phyloP scores from a whole-genome alignment of 2,329 filamentous ascomycete genomes.

The Monosporascus sp. region DNA sequence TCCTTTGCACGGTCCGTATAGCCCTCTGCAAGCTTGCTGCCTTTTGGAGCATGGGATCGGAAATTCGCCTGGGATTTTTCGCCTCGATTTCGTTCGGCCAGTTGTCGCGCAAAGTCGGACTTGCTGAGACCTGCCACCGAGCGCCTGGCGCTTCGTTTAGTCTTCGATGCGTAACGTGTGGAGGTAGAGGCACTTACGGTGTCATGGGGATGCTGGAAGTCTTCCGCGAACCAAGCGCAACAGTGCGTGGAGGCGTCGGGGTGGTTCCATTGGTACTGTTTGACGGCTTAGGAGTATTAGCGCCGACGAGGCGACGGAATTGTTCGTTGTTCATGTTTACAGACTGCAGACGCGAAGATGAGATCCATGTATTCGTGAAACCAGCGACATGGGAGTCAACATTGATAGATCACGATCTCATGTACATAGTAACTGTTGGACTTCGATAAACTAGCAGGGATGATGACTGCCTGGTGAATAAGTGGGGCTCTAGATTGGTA shows the following conservation, averaged over 20 bases:
- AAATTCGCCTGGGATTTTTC: constrained; percentile 63
- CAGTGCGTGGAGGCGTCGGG: constrained; percentile 28
- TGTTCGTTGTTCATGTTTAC: constrained; percentile 85
- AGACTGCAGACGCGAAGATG: not conserved
- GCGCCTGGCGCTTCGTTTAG: constrained; percentile 45
- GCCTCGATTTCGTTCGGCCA: constrained; percentile 64
- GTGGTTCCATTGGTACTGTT: constrained; percentile 42
- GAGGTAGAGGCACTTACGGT: constrained; percentile 52
- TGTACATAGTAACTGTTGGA: too few species aligned
- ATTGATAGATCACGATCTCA: too few species aligned
- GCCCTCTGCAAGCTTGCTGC: constrained; percentile 70
- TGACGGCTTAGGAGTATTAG: constrained; percentile 36
- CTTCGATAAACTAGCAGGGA: too few species aligned
- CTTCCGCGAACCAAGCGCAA: constrained; percentile 68
- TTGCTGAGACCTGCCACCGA: constrained; percentile 51
- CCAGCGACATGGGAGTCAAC: not conserved
- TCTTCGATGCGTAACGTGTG: constrained; percentile 1
- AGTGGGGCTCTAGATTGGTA: too few species aligned
- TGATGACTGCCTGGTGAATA: too few species aligned
- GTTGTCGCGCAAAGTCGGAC: constrained; percentile 75
- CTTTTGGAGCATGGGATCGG: constrained; percentile 75
- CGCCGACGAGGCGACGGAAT: constrained; percentile 73
- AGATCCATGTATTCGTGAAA: not conserved
- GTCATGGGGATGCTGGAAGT: constrained; percentile 89
- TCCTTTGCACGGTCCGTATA: constrained; percentile 77